Percentiles rank a stretch among this genome's conserved stretches.
phyloP scores from a whole-genome alignment of 345 rosid genomes.

The Eucalyptus microcorys region DNA sequence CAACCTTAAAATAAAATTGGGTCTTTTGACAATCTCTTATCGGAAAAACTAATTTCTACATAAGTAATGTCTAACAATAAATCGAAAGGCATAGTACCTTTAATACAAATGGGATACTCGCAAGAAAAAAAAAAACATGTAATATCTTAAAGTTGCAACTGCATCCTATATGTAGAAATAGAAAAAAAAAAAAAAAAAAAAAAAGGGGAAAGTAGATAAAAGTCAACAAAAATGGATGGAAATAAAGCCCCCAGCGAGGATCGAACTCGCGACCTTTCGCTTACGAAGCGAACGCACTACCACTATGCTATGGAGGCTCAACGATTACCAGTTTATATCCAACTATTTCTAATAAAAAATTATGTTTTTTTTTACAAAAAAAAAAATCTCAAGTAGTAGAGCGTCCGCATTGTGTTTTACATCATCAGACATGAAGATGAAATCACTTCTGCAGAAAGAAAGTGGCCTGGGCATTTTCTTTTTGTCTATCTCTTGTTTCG shows the following conservation, averaged over 20 bases:
- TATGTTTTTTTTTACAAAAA: not conserved
- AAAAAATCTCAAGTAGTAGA: fast-evolving
- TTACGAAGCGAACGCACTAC: slow-evolving; percentile 99
- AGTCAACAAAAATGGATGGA: not conserved
- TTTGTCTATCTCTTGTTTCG: not conserved
- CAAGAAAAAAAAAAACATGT: too few species aligned
- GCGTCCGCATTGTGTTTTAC: not conserved
- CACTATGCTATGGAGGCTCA: slow-evolving; percentile 90
- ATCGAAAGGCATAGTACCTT: not conserved
- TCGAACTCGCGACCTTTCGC: slow-evolving; percentile 99
- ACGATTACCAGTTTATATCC: fast-evolving
- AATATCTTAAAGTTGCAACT: not conserved
- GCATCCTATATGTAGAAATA: not conserved
- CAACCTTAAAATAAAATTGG: not conserved
- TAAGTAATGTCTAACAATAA: not conserved
- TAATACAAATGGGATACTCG: not conserved
- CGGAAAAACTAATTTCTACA: not conserved
- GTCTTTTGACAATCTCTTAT: not conserved
- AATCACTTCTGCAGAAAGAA: not conserved
- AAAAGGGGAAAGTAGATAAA: not conserved
- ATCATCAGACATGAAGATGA: not conserved
- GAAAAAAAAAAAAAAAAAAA: not conserved
- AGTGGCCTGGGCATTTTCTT: not conserved
- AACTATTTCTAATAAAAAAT: fast-evolving
- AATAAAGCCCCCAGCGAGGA: slow-evolving; percentile 30